Evolutionary conservation across 2,329 filamentous ascomycete species (phyloP), one percentile per base, ranked within the genome.

Genomic region (Alternaria dauci): DNA sequence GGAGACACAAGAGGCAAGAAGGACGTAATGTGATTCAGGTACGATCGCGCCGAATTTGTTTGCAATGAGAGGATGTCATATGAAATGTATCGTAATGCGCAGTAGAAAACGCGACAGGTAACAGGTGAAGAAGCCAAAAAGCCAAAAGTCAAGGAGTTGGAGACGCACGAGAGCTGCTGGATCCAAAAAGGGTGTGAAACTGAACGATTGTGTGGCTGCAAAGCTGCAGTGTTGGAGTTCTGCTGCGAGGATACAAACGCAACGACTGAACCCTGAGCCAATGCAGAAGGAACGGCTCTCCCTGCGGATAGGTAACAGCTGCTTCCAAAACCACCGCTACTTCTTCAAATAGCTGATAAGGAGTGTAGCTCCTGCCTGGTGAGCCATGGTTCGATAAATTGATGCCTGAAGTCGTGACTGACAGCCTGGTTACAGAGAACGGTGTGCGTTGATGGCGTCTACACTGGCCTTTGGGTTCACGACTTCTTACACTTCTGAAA

Each of bases 261-360:
- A 41, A 41, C 39, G 16, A 46, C 36, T 47, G 28, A 43, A 57
- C 36, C 41, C 39, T 57, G 54, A 44, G 36, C 47, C 58, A 39
- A 23, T 25, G 18, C 16, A 9, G 39, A 32, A 60, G 28, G 47
- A 16, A 25, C 42, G 42, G 23, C 48, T 52, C 55, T 57, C 47
- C 28, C 20, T 41, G 36, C 23, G 43, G 36, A 9, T 58, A 43
- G 42, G 4, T 18, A 55, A 30, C 32, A 16, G 18, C 28, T 30
- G n/a, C 44, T 9, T 26, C 23, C 12, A n/a, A 12, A n/a, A 11
- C 12, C 14, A 58, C 38, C n/a, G 8, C 16, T 11, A 44, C 52
- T 55, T 18, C 44, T 26, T 12, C 9, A 8, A 20, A 18, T 9
- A 18, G 20, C 36, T 5, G 8, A 14, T 16, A 8, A 36, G 18